These are phyloP conservation scores for Colletotrichum echinochloae DNA, from an alignment of 2,329 filamentous ascomycete species.

Conservation along the genomic window DNA sequence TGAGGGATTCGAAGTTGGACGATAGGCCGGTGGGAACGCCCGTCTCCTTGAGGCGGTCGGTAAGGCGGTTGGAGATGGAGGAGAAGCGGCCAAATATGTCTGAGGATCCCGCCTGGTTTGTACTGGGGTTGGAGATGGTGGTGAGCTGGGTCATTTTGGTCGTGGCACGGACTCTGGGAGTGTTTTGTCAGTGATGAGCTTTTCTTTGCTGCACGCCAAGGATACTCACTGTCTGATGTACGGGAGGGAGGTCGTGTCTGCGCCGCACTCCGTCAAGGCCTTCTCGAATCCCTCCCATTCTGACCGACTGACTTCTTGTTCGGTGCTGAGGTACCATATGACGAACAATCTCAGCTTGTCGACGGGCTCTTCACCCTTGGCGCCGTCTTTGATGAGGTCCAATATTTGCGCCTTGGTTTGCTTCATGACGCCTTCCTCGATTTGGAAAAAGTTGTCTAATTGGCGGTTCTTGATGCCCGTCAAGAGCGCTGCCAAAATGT, in stretches of 20 bases:
- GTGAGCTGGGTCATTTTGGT: constrained; percentile 99
- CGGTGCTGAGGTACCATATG: constrained; percentile 96
- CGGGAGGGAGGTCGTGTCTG: constrained; percentile 80
- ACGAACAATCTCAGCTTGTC: constrained; percentile 96
- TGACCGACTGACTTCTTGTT: constrained; percentile 83
- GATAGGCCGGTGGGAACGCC: constrained; percentile 76
- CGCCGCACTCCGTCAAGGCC: constrained; percentile 79
- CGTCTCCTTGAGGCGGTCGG: constrained; percentile 93
- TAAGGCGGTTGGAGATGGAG: constrained; percentile 89
- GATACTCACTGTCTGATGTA: constrained; percentile 84
- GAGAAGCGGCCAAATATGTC: constrained; percentile 95
- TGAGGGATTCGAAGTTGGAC: constrained; percentile 91
- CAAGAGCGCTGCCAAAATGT: constrained; percentile 75
- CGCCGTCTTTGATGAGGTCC: constrained; percentile 83
- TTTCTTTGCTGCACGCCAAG: no score
- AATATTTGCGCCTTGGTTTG: constrained; percentile 90
- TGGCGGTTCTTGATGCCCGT: constrained; percentile 87
- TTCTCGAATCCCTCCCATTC: constrained; percentile 91
- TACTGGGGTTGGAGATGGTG: constrained; percentile 82
- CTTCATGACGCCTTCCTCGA: constrained; percentile 93
- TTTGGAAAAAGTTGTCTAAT: constrained; percentile 94
- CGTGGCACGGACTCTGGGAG: constrained; percentile 81
- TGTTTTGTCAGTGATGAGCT: constrained; percentile 44
- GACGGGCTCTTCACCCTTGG: constrained; percentile 84
- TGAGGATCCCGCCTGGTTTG: constrained; percentile 71